phyloP scores from a whole-genome alignment of 176 grass and related monocot genomes.

The Cymbopogon citratus region DNA sequence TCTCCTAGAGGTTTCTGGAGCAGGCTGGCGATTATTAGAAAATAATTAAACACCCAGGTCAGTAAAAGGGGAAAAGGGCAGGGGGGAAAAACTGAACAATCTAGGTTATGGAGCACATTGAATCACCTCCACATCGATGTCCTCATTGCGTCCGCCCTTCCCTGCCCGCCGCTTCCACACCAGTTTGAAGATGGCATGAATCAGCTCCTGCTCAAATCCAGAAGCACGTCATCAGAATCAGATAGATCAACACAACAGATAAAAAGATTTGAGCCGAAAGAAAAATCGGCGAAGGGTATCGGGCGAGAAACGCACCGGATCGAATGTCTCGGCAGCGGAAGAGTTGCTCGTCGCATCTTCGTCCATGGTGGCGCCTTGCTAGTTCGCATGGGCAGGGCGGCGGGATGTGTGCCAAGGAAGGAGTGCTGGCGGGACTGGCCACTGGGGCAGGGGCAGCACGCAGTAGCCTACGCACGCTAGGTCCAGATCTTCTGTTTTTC shows the following conservation, averaged over 20 bases:
- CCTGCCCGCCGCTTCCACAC: constrained; percentile 56
- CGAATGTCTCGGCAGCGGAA: constrained; percentile 25
- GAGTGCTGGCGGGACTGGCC: neutral
- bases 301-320: constrained; percentile 28
- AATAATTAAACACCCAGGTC: neutral
- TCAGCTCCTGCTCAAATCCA: constrained; percentile 54
- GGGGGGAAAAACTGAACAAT: neutral
- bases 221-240: neutral
- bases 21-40: constrained; percentile 35
- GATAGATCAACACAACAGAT: neutral
- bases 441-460: too few species aligned
- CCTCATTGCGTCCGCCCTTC: constrained; percentile 24
- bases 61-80: neutral
- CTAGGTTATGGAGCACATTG: neutral
- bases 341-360: neutral
- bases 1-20: constrained; percentile 50
- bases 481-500: too few species aligned
- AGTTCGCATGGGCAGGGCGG: neutral
- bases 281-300: neutral
- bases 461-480: too few species aligned
- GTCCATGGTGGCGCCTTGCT: constrained; percentile 16
- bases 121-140: constrained; percentile 45
- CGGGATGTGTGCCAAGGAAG: neutral
- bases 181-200: constrained; percentile 81
- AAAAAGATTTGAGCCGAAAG: neutral